These are phyloP conservation scores for Ambrosia trifida DNA, from an alignment of 129 eudicot genomes.

Conservation along the genomic window DNA sequence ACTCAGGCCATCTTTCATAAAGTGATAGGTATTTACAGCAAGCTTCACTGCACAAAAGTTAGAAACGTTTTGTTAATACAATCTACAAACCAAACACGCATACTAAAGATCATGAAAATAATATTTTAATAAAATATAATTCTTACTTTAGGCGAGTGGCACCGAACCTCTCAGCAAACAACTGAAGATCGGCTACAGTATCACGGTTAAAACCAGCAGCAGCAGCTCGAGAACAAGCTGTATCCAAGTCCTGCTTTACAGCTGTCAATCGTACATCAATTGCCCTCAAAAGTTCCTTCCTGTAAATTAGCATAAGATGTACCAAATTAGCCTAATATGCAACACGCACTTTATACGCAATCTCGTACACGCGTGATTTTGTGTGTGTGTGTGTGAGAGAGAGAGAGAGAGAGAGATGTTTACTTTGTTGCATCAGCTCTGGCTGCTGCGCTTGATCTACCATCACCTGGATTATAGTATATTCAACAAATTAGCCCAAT, in stretches of 20 bases:
- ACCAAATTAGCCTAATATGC: background rate
- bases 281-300: conserved; percentile 98
- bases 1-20: conserved; percentile 60
- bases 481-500: conserved; percentile 22
- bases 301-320: conserved; percentile 26
- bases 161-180: conserved; percentile 85
- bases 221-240: conserved; percentile 77
- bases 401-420: conserved; percentile 24
- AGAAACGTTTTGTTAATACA: background rate
- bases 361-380: no score
- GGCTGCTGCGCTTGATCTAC: conserved; percentile 53
- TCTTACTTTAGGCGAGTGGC: conserved; percentile 88
- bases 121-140: background rate
- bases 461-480: conserved; percentile 53
- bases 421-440: conserved; percentile 98
- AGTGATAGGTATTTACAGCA: conserved; percentile 72
- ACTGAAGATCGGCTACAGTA: conserved; percentile 67
- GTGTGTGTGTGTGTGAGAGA: background rate
- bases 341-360: background rate
- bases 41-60: conserved; percentile 68
- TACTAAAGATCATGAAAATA: conserved; percentile 1
- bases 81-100: background rate
- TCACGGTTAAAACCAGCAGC: conserved; percentile 87
- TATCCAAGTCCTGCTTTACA: conserved; percentile 71
- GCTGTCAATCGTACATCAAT: conserved; percentile 89